phyloP scores from a whole-genome alignment of 1,139 yeast species.

The Wickerhamomyces sp. region DNA sequence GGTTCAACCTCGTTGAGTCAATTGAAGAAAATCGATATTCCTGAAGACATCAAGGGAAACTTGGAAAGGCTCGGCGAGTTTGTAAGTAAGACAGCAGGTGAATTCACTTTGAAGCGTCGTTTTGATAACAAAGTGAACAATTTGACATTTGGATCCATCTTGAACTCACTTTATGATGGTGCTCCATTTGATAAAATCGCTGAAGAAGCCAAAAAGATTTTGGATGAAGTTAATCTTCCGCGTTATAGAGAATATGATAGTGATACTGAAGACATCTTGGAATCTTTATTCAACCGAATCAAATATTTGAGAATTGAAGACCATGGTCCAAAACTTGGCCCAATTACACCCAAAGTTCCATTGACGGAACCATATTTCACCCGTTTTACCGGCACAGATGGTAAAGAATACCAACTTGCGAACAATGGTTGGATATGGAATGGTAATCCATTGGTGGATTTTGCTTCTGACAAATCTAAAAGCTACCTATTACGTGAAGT shows the following conservation, averaged over 20 bases:
- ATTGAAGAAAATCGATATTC: constrained; percentile 32
- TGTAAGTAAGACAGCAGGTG: constrained; percentile 40
- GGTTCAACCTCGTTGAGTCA: constrained; percentile 14
- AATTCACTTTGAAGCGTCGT: constrained; percentile 36
- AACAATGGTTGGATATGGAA: constrained; percentile 99
- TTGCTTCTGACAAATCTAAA: constrained; percentile 74
- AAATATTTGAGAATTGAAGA: constrained; percentile 70
- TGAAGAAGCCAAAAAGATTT: constrained; percentile 42
- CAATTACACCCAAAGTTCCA: constrained; percentile 50
- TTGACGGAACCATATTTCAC: constrained; percentile 87
- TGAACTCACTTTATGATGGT: constrained; percentile 30
- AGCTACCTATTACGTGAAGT: constrained; percentile 90
- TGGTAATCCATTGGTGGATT: constrained; percentile 88
- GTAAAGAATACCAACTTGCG: constrained; percentile 67
- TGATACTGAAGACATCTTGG: constrained; percentile 59
- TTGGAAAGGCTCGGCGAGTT: constrained; percentile 45
- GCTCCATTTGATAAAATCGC: constrained; percentile 28
- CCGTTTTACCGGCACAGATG: constrained; percentile 48
- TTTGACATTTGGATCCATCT: constrained; percentile 41
- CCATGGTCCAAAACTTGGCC: constrained; percentile 77
- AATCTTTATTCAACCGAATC: constrained; percentile 70
- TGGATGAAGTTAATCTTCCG: constrained; percentile 75
- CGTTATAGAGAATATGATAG: constrained; percentile 72
- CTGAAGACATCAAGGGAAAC: constrained; percentile 34
- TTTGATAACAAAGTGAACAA: constrained; percentile 52